Percentiles rank a stretch among this genome's conserved stretches.
These are phyloP conservation scores for Kurtzmaniella quercitrusa DNA, from an alignment of 1,139 yeast species.

Conservation along the genomic window DNA sequence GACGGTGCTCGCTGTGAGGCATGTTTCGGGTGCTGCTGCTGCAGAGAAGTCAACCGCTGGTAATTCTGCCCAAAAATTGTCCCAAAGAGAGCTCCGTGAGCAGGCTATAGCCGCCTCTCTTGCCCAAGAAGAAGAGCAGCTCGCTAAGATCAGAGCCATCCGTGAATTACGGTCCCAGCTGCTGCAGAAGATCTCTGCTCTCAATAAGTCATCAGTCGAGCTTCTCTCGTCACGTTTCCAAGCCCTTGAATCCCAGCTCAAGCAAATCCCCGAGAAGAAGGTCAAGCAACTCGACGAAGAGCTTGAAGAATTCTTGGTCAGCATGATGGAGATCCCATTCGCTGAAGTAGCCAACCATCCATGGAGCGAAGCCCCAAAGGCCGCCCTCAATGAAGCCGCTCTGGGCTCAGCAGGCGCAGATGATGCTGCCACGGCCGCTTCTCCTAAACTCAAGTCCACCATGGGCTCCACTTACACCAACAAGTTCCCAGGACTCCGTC, in stretches of 20 bases:
- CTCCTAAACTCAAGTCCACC: slow-evolving; percentile 24
- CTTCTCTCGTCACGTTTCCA: slow-evolving; percentile 27
- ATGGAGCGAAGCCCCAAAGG: slow-evolving; percentile 20
- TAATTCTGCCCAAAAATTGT: slow-evolving; percentile 5
- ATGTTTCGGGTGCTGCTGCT: slow-evolving; percentile 5
- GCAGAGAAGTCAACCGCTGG: slow-evolving; percentile 5
- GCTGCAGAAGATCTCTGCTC: slow-evolving; percentile 23
- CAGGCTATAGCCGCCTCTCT: slow-evolving; percentile 41
- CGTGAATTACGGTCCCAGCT: slow-evolving; percentile 32
- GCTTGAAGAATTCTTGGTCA: slow-evolving; percentile 35
- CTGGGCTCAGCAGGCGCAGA: slow-evolving; percentile 4
- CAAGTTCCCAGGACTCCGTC: slow-evolving; percentile 37
- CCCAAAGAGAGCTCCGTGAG: slow-evolving; percentile 35
- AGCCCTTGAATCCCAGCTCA: slow-evolving; percentile 28
- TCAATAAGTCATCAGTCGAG: slow-evolving; percentile 33
- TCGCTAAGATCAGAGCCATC: slow-evolving; percentile 31
- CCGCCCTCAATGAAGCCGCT: slow-evolving; percentile 2
- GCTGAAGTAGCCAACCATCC: slow-evolving; percentile 30
- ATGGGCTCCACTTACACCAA: slow-evolving; percentile 26
- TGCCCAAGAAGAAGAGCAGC: slow-evolving; percentile 41
- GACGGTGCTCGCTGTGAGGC: background rate
- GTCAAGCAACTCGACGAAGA: slow-evolving; percentile 41
- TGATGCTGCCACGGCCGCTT: slow-evolving; percentile 7
- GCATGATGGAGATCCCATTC: slow-evolving; percentile 32
- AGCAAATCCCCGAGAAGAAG: slow-evolving; percentile 25